Percentiles rank a stretch among this genome's conserved stretches.
Conservation (phyloP, 257 asterid genomes). For the Rehmannia glutinosa region DNA sequence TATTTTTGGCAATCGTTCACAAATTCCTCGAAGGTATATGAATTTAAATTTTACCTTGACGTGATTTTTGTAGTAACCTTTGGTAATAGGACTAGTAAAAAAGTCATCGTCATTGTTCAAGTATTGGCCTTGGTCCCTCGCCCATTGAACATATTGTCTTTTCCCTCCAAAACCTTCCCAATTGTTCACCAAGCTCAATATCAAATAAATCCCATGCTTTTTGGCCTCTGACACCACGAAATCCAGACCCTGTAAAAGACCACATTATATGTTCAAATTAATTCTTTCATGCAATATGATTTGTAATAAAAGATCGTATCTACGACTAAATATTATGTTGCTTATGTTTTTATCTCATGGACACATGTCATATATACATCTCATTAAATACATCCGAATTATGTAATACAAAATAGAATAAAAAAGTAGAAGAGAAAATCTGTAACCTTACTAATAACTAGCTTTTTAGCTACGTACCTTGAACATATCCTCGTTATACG, state of each 20-base stretch:
- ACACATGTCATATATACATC: too few species aligned
- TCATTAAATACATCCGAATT: too few species aligned
- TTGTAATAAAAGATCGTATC: too few species aligned
- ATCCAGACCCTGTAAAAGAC: neutral
- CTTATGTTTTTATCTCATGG: too few species aligned
- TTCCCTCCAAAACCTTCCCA: neutral
- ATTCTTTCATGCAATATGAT: too few species aligned
- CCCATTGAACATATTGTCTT: neutral
- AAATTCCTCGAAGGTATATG: neutral
- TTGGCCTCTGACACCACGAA: neutral
- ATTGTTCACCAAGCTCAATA: neutral
- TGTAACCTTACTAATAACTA: too few species aligned
- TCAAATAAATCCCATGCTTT: neutral
- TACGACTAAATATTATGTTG: too few species aligned
- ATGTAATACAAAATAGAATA: too few species aligned
- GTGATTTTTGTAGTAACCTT: neutral
- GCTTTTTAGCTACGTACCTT: neutral
- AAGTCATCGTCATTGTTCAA: slow-evolving; percentile 3
- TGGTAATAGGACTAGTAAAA: neutral
- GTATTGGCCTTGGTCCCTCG: neutral
- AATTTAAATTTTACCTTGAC: neutral
- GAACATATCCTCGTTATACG: neutral
- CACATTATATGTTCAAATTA: neutral
- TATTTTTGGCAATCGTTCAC: too few species aligned
- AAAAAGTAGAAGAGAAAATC: too few species aligned